phyloP scores from a whole-genome alignment of 352 stramenopile genomes.

The Phytophthora constricta region DNA sequence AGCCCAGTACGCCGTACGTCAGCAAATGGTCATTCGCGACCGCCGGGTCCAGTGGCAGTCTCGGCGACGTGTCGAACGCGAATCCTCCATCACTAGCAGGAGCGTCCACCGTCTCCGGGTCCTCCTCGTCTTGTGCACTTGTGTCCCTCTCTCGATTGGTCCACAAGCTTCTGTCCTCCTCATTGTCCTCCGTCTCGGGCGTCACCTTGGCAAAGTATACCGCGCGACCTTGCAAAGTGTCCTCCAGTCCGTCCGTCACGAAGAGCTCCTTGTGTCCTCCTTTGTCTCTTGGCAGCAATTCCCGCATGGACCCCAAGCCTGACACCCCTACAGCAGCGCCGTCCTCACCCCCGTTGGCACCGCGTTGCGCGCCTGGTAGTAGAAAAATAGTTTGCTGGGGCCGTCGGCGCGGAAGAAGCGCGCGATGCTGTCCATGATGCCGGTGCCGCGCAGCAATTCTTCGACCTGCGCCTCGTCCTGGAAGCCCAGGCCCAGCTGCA shows the following conservation, averaged over 20 bases:
- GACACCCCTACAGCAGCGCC: not conserved
- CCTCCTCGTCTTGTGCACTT: conserved; percentile 1
- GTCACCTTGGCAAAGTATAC: conserved; percentile 83
- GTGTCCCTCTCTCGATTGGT: conserved; percentile 2
- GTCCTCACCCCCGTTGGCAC: conserved; percentile 10
- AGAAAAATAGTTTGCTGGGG: conserved; percentile 81
- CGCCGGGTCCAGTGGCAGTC: conserved; percentile 53
- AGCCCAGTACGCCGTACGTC: conserved; percentile 73
- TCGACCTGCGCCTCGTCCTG: conserved; percentile 77
- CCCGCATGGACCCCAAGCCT: conserved; percentile 12
- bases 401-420: conserved; percentile 77
- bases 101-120: conserved; percentile 32
- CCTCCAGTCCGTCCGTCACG: conserved; percentile 78
- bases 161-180: conserved; percentile 16
- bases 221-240: conserved; percentile 65
- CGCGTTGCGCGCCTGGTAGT: conserved; percentile 57
- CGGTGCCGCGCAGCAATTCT: conserved; percentile 79
- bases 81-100: conserved; percentile 6
- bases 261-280: conserved; percentile 68
- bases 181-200: conserved; percentile 14
- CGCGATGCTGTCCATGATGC: conserved; percentile 79
- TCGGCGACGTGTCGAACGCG: conserved; percentile 23
- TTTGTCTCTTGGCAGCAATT: conserved; percentile 14
- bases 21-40: conserved; percentile 77
- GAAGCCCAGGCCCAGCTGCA: conserved; percentile 80